A percentile compares a stretch with the other conserved stretches of the same genome.
Evolutionary conservation across 306 rosid species (phyloP).

Genomic region (Cicer cuneatum): DNA sequence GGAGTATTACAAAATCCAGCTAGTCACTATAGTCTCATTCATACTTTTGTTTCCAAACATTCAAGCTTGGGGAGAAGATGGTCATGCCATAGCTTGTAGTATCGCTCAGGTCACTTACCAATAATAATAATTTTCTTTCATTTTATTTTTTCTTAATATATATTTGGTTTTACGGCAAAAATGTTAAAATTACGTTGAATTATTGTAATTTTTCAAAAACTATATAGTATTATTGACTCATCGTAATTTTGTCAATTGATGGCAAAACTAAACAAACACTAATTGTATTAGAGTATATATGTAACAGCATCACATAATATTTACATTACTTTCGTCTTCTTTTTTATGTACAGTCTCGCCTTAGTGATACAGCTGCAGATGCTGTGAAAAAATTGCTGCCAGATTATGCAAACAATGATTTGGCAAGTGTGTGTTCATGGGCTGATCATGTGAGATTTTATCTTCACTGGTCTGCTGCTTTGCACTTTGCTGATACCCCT

Average conservation of each 20-base stretch:
- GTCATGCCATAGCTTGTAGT: conserved; percentile 64
- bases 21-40: conserved; percentile 40
- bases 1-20: conserved; percentile 37
- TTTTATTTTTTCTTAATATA: too few species aligned
- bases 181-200: too few species aligned
- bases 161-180: too few species aligned
- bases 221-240: too few species aligned
- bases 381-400: conserved; percentile 77
- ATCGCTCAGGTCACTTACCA: conserved; percentile 69
- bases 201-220: too few species aligned
- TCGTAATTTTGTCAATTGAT: too few species aligned
- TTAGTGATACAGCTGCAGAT: conserved; percentile 64
- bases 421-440: conserved; percentile 73
- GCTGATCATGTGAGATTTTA: conserved; percentile 73
- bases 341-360: conserved; percentile 54
- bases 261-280: too few species aligned
- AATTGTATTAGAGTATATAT: too few species aligned
- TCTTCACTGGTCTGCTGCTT: conserved; percentile 73
- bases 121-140: not conserved
- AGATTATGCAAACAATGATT: conserved; percentile 53
- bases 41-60: conserved; percentile 57
- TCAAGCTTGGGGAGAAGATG: conserved; percentile 76
- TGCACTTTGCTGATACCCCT: conserved; percentile 78
- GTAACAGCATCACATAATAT: too few species aligned
- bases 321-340: not conserved